These are phyloP conservation scores for Schizopora paradoxa DNA, from an alignment of 1,284 basidiomycete genomes.

Conservation along the genomic window DNA sequence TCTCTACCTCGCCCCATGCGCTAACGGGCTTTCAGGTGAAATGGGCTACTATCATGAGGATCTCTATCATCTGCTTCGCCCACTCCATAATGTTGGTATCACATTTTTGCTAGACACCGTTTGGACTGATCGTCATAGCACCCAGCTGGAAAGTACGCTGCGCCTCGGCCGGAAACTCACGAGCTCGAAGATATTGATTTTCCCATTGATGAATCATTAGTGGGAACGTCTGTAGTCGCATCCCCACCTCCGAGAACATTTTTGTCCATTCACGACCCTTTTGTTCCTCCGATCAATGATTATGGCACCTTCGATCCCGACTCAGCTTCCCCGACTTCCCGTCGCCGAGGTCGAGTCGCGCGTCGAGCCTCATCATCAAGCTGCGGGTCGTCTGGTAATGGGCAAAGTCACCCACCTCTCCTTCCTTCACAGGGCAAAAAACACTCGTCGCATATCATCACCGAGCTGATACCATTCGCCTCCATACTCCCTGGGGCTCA, in stretches of 20 bases:
- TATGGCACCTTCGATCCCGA: slow-evolving; percentile 43
- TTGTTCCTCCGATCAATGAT: slow-evolving; percentile 42
- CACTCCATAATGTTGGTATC: slow-evolving; percentile 31
- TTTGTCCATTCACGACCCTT: slow-evolving; percentile 21
- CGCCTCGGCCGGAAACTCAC: not conserved
- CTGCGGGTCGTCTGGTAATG: not conserved
- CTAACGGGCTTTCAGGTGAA: slow-evolving; percentile 32
- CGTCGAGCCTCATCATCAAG: not conserved
- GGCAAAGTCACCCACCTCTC: not conserved
- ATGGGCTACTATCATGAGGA: slow-evolving; percentile 56
- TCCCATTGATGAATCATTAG: not conserved
- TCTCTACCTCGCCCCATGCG: not conserved
- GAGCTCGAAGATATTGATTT: not conserved
- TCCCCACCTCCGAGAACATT: not conserved
- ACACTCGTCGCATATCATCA: not conserved
- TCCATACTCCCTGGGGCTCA: not conserved
- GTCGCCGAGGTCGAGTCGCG: slow-evolving; percentile 6
- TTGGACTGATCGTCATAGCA: slow-evolving; percentile 9
- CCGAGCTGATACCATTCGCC: not conserved
- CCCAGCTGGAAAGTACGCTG: not conserved
- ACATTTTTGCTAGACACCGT: not conserved
- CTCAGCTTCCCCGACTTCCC: slow-evolving; percentile 18
- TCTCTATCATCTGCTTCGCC: slow-evolving; percentile 44
- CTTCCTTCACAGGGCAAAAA: not conserved
- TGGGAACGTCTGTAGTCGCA: not conserved